These are phyloP conservation scores for Salvia rosmarinus DNA, from an alignment of 257 asterid genomes.

Conservation along the genomic window DNA sequence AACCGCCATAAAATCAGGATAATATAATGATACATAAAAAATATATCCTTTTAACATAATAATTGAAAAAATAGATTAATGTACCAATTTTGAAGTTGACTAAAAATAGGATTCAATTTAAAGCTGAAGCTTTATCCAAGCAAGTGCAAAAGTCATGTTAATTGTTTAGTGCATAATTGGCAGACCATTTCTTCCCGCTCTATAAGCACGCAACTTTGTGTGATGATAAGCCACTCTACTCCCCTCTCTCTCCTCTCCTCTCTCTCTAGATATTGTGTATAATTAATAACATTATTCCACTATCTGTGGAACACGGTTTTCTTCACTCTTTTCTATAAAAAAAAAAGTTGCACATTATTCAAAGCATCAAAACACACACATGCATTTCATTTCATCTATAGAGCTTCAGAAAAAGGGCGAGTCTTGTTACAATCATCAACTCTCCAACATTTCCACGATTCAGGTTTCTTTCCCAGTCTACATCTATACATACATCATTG, in stretches of 20 bases:
- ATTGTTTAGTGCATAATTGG: constrained; percentile 22
- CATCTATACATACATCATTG: neutral
- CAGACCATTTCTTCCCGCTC: neutral
- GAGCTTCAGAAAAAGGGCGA: neutral
- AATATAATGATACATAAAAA: neutral
- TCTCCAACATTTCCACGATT: constrained; percentile 26
- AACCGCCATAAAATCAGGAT: neutral
- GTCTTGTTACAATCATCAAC: constrained; percentile 15
- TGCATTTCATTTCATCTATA: constrained; percentile 5
- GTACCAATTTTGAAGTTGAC: neutral
- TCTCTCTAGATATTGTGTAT: neutral
- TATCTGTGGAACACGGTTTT: neutral
- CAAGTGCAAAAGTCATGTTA: neutral
- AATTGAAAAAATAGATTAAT: neutral
- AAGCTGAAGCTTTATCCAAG: neutral
- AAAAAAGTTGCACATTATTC: neutral
- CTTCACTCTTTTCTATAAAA: too few species aligned
- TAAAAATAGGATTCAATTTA: neutral
- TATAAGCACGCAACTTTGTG: constrained; percentile 20
- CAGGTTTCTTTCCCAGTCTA: constrained; percentile 28
- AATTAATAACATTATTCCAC: neutral
- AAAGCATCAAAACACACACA: neutral
- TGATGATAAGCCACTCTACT: neutral
- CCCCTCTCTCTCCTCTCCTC: neutral
- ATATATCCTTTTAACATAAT: too few species aligned